Evolutionary conservation across 2,329 filamentous ascomycete genomes (phyloP).

Genomic region (Fusarium dlaminii): DNA sequence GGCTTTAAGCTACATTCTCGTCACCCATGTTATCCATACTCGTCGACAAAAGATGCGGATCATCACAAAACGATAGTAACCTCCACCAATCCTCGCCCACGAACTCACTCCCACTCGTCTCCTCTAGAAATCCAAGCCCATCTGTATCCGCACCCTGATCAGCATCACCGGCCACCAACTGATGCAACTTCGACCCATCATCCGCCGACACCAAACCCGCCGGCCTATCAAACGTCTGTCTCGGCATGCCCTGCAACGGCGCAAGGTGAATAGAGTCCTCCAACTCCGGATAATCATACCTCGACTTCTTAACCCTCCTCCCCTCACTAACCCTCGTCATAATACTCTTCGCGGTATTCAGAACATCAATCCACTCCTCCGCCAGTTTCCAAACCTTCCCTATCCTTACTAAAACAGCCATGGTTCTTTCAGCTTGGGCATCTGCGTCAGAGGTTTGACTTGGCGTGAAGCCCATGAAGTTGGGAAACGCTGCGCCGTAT

Average conservation of each 20-base stretch:
- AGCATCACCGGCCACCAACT: neutral
- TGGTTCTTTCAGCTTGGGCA: constrained; percentile 22
- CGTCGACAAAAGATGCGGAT: constrained; percentile 39
- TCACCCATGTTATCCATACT: constrained; percentile 9
- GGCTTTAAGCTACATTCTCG: neutral
- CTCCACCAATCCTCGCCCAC: constrained; percentile 39
- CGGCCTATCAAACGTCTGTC: constrained; percentile 13
- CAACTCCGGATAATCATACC: constrained; percentile 40
- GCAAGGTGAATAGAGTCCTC: constrained; percentile 39
- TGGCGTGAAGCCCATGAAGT: constrained; percentile 28
- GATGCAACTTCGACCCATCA: neutral
- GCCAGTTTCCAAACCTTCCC: constrained; percentile 34
- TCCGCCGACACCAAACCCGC: neutral
- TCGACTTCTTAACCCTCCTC: constrained; percentile 24
- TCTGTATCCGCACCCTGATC: rapidly evolving
- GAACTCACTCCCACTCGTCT: constrained; percentile 3
- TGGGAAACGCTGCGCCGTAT: constrained; percentile 35
- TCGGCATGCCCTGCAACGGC: constrained; percentile 38
- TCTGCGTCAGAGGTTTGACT: constrained; percentile 6
- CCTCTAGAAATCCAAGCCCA: neutral
- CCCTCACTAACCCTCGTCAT: constrained; percentile 20
- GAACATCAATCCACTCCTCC: constrained; percentile 40
- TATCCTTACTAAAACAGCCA: constrained; percentile 23
- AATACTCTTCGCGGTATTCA: constrained; percentile 31
- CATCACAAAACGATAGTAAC: constrained; percentile 39